Evolutionary conservation across 331 rosid genomes (phyloP), one percentile per base, ranked within the genome.

Genomic region (Quercus lobata): DNA sequence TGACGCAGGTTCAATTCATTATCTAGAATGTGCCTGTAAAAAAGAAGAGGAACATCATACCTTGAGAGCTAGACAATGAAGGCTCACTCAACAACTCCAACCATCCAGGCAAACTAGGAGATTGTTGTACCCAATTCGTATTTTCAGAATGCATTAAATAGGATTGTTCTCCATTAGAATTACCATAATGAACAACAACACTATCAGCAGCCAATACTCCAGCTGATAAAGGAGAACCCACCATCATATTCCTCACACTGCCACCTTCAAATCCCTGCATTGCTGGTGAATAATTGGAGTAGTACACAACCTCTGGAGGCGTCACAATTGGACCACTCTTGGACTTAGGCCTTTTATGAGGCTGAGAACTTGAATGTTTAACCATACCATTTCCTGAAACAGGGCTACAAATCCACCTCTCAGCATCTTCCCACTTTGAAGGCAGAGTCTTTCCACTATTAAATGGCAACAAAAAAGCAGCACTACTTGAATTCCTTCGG

Each of bases 401-500:
- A 1, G 98, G 98, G 83, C 98, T 94, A 76, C 90, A 89, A 82
- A 94, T 94, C 98, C 98, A 94, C 82, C 98, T 85, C 88, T 94
- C 98, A 4, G 98, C 97, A 69, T 94, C 97, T 62, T 94, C 98
- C 98, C 98, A 94, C 81, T 94, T 94, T 3, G 98, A 94, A 15
- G 97, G 97, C 70, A 91, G 4, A 34, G 97, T 75, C 83, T 97
- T 88, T 29, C 97, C 98, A 62, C 97, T 89, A 74, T 81, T 87
- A 83, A 91, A 89, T 2, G 92, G 86, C 75, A 90, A 80, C 76
- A 90, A 77, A n/a, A 90, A 81, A n/a, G 84, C 80, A 24, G 84
- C 46, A 17, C 82, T 72, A 79, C 82, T 80, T 0, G 74, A 65
- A 57, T 84, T 84, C 81, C 84, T 84, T 24, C 78, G 57, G 32